Percentiles rank a stretch among this genome's conserved stretches.
phyloP scores from a whole-genome alignment of 192 early-diverging fungal species.

The Coemansia sp. region DNA sequence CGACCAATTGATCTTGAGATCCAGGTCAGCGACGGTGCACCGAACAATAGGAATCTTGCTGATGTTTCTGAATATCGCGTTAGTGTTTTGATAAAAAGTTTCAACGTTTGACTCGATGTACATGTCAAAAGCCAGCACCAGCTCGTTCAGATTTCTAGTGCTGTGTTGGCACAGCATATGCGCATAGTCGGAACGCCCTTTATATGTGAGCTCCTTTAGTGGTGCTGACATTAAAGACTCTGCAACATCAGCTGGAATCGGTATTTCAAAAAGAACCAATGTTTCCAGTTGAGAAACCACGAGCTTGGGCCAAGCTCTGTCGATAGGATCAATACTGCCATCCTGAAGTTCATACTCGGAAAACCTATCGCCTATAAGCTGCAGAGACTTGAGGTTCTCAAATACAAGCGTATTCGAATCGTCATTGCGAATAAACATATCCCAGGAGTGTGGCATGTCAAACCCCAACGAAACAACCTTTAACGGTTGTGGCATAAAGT shows the following conservation, averaged over 20 bases:
- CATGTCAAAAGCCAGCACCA: background rate
- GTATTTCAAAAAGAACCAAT: background rate
- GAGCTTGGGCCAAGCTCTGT: background rate
- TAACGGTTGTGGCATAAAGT: background rate
- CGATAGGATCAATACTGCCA: background rate
- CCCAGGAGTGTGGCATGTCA: background rate
- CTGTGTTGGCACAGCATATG: background rate
- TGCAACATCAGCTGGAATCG: background rate
- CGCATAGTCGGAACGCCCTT: background rate
- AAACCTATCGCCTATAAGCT: background rate
- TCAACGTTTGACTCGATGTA: background rate
- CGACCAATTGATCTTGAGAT: background rate
- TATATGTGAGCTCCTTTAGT: background rate
- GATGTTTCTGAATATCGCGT: background rate
- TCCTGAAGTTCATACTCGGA: background rate
- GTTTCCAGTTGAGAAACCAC: background rate
- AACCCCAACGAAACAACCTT: too few species aligned
- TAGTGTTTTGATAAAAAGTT: background rate
- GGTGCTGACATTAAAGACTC: background rate
- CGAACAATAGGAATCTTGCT: background rate
- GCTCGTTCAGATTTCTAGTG: background rate
- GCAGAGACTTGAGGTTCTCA: background rate
- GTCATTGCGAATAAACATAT: background rate
- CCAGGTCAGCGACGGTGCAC: background rate
- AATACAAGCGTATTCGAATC: background rate